A percentile compares a stretch with the other conserved stretches of the same genome.
These are phyloP conservation scores for Verticillium tricorpus DNA, from an alignment of 2,329 filamentous ascomycete genomes.

Conservation along the genomic window DNA sequence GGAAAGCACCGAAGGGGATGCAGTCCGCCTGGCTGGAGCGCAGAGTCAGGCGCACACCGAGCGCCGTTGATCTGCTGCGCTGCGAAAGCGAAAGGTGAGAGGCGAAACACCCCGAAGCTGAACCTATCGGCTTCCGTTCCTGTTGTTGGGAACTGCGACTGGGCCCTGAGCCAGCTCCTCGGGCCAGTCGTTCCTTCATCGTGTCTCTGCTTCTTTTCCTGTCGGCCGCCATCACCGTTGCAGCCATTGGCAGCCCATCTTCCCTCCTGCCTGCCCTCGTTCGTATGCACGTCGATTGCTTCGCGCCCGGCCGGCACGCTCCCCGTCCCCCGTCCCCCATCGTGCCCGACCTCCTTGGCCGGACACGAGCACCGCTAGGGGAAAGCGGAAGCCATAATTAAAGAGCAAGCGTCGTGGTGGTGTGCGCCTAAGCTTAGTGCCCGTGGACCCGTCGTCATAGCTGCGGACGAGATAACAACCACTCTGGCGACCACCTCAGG, in stretches of 20 bases:
- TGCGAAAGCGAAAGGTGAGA: background rate
- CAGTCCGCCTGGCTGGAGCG: background rate
- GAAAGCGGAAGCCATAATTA: background rate
- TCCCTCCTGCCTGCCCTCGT: background rate
- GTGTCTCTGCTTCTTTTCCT: background rate
- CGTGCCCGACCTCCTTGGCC: background rate
- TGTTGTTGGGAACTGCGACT: background rate
- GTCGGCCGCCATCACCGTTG: background rate
- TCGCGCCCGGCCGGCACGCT: background rate
- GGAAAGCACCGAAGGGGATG: background rate
- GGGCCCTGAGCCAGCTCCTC: background rate
- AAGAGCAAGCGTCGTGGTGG: background rate
- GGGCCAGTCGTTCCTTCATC: background rate
- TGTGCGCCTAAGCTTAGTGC: slow-evolving; percentile 1
- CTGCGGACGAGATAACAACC: background rate
- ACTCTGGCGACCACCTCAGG: background rate
- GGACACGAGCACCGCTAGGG: background rate
- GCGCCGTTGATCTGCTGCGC: background rate
- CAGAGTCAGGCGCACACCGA: background rate
- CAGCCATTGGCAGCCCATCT: background rate
- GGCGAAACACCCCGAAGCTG: background rate
- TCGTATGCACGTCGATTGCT: background rate
- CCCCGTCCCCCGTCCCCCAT: background rate
- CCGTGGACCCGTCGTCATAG: background rate
- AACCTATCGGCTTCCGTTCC: background rate